Evolutionary conservation across 106 monocot species (phyloP).

Genomic region (Platanthera guangdongensis): DNA sequence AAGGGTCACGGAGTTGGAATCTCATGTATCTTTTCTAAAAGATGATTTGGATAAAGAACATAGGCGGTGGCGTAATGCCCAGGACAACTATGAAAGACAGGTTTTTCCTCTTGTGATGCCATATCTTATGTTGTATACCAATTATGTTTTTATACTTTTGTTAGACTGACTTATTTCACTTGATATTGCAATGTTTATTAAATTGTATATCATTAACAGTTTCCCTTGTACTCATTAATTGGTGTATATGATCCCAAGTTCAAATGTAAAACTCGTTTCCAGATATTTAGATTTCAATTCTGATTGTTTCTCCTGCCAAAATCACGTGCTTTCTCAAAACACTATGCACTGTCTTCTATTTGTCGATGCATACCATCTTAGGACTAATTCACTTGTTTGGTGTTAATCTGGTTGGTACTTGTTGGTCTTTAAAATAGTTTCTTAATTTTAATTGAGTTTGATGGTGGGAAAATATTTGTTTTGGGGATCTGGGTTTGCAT

Average conservation of each 20-base stretch:
- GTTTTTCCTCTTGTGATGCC: conserved; percentile 17
- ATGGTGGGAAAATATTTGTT: neutral
- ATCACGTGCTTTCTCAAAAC: neutral
- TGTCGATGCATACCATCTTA: no score
- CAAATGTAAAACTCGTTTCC: neutral
- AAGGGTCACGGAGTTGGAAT: conserved; percentile 42
- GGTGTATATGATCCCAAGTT: neutral
- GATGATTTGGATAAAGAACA: conserved; percentile 61
- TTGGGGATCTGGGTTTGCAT: neutral
- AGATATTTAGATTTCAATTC: neutral
- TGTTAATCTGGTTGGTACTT: neutral
- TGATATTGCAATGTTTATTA: neutral
- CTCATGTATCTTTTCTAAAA: conserved; percentile 42
- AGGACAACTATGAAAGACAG: conserved; percentile 98
- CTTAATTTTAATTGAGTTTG: neutral
- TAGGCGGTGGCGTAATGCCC: conserved; percentile 77
- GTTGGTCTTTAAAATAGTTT: neutral
- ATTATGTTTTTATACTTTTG: neutral
- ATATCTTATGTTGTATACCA: neutral
- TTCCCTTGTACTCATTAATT: neutral
- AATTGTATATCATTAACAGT: neutral
- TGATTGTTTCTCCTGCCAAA: neutral
- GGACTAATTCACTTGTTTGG: neutral
- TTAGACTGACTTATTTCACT: neutral
- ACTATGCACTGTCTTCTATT: no score